A percentile compares a stretch with the other conserved stretches of the same genome.
These are phyloP conservation scores for Vanderwaltozyma yarrowii DNA, from an alignment of 805 yeast species.

Conservation along the genomic window DNA sequence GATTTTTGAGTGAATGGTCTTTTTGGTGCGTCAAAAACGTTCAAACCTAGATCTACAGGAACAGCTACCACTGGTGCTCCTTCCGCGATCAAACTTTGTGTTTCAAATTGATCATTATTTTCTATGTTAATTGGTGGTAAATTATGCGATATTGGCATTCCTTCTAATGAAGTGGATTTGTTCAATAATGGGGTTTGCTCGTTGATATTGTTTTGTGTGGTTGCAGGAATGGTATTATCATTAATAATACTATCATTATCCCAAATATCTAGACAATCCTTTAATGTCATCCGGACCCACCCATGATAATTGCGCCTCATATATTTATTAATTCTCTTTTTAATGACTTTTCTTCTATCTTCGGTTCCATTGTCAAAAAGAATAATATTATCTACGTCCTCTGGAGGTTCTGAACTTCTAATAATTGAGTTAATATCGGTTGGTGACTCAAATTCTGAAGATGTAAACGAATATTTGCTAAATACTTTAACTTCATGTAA, in stretches of 20 bases:
- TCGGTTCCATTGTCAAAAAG: constrained; percentile 10
- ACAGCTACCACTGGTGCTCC: too few species aligned
- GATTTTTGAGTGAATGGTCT: constrained; percentile 8
- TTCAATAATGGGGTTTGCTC: neutral
- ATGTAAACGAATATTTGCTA: too few species aligned
- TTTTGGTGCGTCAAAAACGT: neutral
- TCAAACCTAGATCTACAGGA: too few species aligned
- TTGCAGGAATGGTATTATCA: neutral
- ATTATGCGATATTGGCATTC: too few species aligned
- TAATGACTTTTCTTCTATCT: constrained; percentile 11
- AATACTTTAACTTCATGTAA: too few species aligned
- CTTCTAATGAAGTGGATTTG: neutral
- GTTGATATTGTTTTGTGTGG: neutral
- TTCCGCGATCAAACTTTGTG: too few species aligned
- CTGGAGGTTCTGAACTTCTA: too few species aligned
- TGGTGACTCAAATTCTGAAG: too few species aligned
- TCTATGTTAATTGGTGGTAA: neutral
- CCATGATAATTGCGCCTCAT: constrained; percentile 18
- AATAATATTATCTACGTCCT: constrained; percentile 5
- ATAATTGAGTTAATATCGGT: too few species aligned
- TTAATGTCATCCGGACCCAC: constrained; percentile 19
- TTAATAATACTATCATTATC: constrained; percentile 9
- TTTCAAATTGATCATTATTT: neutral
- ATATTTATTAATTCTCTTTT: constrained; percentile 15
- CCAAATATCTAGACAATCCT: constrained; percentile 24